phyloP scores from a whole-genome alignment of 257 asterid genomes.

The Solanum sparsipilum region DNA sequence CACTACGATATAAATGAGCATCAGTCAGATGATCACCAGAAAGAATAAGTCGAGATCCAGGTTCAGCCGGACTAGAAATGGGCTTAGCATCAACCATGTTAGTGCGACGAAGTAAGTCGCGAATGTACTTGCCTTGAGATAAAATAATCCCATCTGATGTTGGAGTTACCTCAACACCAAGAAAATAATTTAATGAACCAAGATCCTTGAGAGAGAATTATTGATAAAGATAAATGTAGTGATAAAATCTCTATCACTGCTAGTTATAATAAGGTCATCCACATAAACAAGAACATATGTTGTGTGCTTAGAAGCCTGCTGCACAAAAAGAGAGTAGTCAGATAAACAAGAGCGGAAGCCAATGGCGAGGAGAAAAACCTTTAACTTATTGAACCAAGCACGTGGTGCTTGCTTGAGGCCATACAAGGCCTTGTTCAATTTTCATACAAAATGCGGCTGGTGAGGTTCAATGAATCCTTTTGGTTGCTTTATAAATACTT shows the following conservation, averaged over 20 bases:
- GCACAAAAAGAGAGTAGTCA: not conserved
- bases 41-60: not conserved
- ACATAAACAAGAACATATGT: not conserved
- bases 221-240: not conserved
- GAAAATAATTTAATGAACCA: not conserved
- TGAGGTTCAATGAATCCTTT: no score
- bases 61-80: not conserved
- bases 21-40: not conserved
- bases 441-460: no score
- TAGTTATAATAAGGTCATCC: not conserved
- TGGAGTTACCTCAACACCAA: not conserved
- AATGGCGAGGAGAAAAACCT: not conserved
- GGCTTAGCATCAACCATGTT: not conserved
- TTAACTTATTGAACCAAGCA: no score
- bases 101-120: not conserved
- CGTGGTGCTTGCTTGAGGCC: no score
- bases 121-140: not conserved
- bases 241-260: not conserved
- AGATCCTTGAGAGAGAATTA: not conserved
- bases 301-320: not conserved
- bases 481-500: no score
- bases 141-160: not conserved
- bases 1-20: not conserved
- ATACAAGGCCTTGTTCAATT: no score
- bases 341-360: not conserved